Evolutionary conservation across 805 yeast genomes (phyloP), one percentile per base, ranked within the genome.

Genomic region (Yarrowia sp.): DNA sequence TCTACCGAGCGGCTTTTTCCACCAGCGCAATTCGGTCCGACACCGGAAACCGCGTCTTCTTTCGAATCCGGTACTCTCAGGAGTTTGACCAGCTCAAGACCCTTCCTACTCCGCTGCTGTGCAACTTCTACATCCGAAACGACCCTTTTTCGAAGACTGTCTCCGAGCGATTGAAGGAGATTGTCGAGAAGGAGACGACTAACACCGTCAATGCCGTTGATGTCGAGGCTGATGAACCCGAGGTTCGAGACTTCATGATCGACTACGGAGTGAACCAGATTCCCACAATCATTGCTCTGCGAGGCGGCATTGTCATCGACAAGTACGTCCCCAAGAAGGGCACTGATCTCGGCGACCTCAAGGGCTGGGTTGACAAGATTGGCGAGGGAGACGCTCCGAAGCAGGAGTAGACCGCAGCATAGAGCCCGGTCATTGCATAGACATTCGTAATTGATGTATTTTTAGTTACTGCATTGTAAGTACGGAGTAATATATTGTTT

Each of bases 71-170:
- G 64, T 77, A 80, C 62, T 80, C 81, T 19, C 73, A 77, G 59
- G 96, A 90, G 66, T 72, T 90, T 46, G 83, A 85, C 59, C 80
- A 81, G 33, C 69, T 84, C 29, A 71, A 77, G 27, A 72, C 71
- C 41, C 75, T 80, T 61, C 80, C 82, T 63, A 79, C 80, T 42
- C 94, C 96, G 1, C 73, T 88, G 62, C 72, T 89, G 47, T 76
- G 88, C 68, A 86, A 89, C 71, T 90, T 90, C 74, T 87, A 91
- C 0, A 76, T 81, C 42, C 69, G 83, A 62, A 90, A 90, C 9
- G 90, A 87, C 66, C 76, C 80, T 3, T 76, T 80, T 22, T 83
- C 87, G 64, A 84, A 86, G 69, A 78, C 79, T 63, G 78, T 87
- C 36, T 86, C 93, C 1, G 82, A 83, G 19, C 80, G 84, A 1